These are phyloP conservation scores for Cryphonectria nitschkei DNA, from an alignment of 2,329 filamentous ascomycete genomes.

Conservation along the genomic window DNA sequence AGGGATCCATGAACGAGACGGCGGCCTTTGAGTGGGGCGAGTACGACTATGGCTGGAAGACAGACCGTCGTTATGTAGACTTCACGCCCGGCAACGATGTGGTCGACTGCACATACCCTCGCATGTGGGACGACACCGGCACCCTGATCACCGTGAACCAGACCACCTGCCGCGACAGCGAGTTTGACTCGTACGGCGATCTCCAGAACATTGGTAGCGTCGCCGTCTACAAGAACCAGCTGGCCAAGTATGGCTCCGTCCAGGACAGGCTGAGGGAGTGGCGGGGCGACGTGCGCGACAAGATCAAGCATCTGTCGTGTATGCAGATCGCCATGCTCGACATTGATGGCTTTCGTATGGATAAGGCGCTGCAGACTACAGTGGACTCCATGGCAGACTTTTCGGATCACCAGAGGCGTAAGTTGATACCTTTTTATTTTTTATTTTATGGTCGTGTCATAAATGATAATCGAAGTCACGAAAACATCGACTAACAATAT, in stretches of 20 bases:
- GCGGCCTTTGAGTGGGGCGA: constrained; percentile 59
- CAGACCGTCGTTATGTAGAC: constrained; percentile 58
- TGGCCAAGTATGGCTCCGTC: constrained; percentile 68
- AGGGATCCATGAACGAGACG: constrained; percentile 61
- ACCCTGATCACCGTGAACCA: constrained; percentile 49
- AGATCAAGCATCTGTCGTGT: constrained; percentile 64
- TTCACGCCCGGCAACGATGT: constrained; percentile 59
- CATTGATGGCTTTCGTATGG: constrained; percentile 68
- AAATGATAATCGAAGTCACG: too few relatives aligned
- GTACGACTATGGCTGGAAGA: constrained; percentile 62
- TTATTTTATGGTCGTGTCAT: too few relatives aligned
- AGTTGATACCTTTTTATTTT: background rate
- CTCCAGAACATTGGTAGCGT: constrained; percentile 59
- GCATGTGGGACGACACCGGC: constrained; percentile 64
- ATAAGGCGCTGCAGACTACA: constrained; percentile 68
- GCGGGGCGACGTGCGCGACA: constrained; percentile 59
- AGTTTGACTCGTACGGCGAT: constrained; percentile 68
- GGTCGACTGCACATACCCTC: constrained; percentile 60
- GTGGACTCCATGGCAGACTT: constrained; percentile 64
- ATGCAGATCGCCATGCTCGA: constrained; percentile 66
- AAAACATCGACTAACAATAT: background rate
- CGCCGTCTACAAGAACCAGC: constrained; percentile 65
- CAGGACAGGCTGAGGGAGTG: constrained; percentile 70
- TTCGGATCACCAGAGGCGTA: constrained; percentile 56
- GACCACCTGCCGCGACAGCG: constrained; percentile 62